phyloP scores from a whole-genome alignment of 345 rosid genomes.

The Salix purpurea region DNA sequence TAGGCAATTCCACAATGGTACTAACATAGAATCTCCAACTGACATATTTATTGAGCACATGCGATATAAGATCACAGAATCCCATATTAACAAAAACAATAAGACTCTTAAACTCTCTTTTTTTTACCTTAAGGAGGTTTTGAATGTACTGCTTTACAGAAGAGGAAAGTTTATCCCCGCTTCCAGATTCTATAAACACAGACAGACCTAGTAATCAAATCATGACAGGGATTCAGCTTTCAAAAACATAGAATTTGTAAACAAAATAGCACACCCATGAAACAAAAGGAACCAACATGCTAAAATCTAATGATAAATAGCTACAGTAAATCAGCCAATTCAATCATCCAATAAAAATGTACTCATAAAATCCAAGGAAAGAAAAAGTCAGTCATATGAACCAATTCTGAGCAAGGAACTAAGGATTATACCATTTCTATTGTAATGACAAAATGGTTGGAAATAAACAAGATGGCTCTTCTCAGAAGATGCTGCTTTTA shows the following conservation, averaged over 20 bases:
- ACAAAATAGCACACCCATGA: background rate
- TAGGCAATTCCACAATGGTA: background rate
- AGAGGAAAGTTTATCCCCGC: slow-evolving; percentile 64
- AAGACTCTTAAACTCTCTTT: background rate
- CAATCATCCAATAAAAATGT: background rate
- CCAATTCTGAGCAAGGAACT: background rate
- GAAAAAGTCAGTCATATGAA: too few species aligned
- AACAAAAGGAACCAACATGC: background rate
- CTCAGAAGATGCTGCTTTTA: slow-evolving; percentile 57
- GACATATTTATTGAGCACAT: background rate
- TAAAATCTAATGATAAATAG: too few species aligned
- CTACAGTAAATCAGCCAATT: background rate
- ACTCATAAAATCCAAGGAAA: background rate
- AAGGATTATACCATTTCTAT: slow-evolving; percentile 45
- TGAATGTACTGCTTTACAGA: slow-evolving; percentile 48
- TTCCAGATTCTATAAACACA: slow-evolving; percentile 53
- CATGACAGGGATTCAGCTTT: background rate
- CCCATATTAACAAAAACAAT: background rate
- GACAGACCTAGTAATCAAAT: slow-evolving; percentile 45
- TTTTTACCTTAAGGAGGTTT: slow-evolving; percentile 54
- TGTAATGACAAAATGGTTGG: slow-evolving; percentile 47
- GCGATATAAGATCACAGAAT: background rate
- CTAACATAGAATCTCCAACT: background rate
- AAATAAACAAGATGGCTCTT: slow-evolving; percentile 62
- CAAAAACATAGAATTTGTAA: background rate